phyloP scores from a whole-genome alignment of 2,329 filamentous ascomycete genomes.

The Trichoderma breve region DNA sequence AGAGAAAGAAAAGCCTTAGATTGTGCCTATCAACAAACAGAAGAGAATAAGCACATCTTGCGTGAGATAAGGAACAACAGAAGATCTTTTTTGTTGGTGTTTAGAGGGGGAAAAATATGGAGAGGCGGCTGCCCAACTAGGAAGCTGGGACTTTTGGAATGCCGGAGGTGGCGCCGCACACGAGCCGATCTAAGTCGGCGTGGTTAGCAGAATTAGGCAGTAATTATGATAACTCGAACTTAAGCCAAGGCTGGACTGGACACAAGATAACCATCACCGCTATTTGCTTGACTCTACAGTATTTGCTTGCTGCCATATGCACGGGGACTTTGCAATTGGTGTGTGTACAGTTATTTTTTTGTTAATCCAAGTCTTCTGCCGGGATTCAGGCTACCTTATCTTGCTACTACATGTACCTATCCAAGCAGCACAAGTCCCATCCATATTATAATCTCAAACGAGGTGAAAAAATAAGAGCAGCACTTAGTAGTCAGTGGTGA shows the following conservation, averaged over 20 bases:
- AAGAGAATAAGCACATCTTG: neutral
- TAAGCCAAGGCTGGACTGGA: neutral
- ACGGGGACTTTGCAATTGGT: neutral
- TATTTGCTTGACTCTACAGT: neutral
- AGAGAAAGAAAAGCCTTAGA: neutral
- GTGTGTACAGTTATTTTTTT: neutral
- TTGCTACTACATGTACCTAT: too few species aligned
- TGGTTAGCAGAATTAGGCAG: neutral
- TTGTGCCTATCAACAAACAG: neutral
- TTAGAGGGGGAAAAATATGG: neutral
- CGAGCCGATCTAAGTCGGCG: neutral
- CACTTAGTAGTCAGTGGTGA: constrained; percentile 22
- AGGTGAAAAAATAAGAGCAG: neutral
- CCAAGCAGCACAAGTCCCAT: too few species aligned
- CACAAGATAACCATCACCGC: neutral
- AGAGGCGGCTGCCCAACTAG: neutral
- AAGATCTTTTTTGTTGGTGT: neutral
- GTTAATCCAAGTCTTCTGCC: neutral
- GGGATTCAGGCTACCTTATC: neutral
- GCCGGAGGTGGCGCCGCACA: neutral
- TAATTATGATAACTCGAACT: too few species aligned
- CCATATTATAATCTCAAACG: neutral
- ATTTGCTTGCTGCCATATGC: too few species aligned
- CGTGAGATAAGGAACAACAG: neutral
- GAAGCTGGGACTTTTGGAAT: constrained; percentile 18